phyloP scores from a whole-genome alignment of 176 grass and related monocot genomes.

The Calamus simplicifolius region DNA sequence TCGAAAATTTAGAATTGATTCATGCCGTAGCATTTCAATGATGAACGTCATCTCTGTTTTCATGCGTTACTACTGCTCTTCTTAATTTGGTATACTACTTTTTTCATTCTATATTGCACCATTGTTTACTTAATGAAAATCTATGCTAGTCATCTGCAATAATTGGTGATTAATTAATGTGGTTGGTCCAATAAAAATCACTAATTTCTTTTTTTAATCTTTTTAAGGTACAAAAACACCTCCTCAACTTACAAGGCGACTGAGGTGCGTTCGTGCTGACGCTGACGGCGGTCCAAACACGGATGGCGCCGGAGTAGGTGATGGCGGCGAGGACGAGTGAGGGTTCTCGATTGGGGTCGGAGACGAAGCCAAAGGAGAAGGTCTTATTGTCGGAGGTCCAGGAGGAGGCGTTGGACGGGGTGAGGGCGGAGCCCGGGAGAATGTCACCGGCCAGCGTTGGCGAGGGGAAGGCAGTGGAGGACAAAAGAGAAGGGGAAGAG shows the following conservation, averaged over 20 bases:
- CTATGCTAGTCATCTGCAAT: too few relatives aligned
- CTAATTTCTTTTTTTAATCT: too few relatives aligned
- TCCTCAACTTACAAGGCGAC: conserved; percentile 29
- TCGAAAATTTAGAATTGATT: too few relatives aligned
- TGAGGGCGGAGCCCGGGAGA: conserved; percentile 46
- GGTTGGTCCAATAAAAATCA: too few relatives aligned
- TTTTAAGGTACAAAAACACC: too few relatives aligned
- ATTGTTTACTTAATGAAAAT: too few relatives aligned
- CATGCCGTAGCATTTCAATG: too few relatives aligned
- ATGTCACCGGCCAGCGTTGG: conserved; percentile 34
- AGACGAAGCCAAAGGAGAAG: conserved; percentile 57
- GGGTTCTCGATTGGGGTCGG: conserved; percentile 27
- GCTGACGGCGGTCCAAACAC: conserved; percentile 44
- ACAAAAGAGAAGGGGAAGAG: conserved; percentile 12
- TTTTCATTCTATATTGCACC: too few relatives aligned
- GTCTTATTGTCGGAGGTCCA: conserved; percentile 46
- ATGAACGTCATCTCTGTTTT: too few relatives aligned
- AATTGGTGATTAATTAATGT: too few relatives aligned
- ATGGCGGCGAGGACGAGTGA: conserved; percentile 60
- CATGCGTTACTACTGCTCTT: too few relatives aligned
- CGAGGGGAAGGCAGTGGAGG: conserved; percentile 20
- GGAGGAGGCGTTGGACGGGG: conserved; percentile 24
- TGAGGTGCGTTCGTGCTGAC: conserved; percentile 1
- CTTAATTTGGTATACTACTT: too few relatives aligned
- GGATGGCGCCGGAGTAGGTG: conserved; percentile 45